Conservation (phyloP, 768 basidiomycete species). For the Psilocybe sp. region DNA sequence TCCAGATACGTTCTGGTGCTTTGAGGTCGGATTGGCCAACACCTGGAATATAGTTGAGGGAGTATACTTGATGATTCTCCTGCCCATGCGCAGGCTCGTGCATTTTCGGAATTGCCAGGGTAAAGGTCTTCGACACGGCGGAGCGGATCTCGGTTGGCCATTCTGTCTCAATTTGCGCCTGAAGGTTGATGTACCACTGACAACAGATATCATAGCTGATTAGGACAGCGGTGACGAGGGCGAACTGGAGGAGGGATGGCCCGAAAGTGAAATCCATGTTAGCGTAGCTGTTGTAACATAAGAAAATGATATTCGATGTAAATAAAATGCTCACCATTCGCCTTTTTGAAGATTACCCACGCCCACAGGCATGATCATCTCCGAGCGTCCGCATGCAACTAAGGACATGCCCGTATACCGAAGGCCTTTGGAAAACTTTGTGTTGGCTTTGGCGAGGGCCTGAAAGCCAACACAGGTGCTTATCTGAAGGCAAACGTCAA, state of each 20-base stretch:
- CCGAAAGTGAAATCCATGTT: slow-evolving; percentile 17
- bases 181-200: slow-evolving; percentile 24
- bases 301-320: too few species aligned
- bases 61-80: slow-evolving; percentile 19
- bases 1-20: slow-evolving; percentile 30
- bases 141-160: neutral
- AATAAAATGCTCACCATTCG: slow-evolving; percentile 21
- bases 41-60: slow-evolving; percentile 21
- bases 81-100: slow-evolving; percentile 25
- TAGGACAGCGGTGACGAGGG: neutral
- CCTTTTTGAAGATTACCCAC: slow-evolving; percentile 29
- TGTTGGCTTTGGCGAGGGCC: slow-evolving; percentile 8
- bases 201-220: slow-evolving; percentile 30
- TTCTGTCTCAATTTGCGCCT: slow-evolving; percentile 6
- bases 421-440: slow-evolving; percentile 7
- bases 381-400: slow-evolving; percentile 4
- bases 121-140: neutral
- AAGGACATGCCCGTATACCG: slow-evolving; percentile 11
- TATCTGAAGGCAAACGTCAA: neutral
- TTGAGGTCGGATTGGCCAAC: slow-evolving; percentile 29
- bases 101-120: slow-evolving; percentile 23
- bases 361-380: slow-evolving; percentile 9
- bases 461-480: slow-evolving; percentile 14
- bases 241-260: neutral
- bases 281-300: slow-evolving; percentile 1